Evolutionary conservation across 345 rosid species (phyloP), one percentile per base, ranked within the genome.

Genomic region (Brassica carinata): DNA sequence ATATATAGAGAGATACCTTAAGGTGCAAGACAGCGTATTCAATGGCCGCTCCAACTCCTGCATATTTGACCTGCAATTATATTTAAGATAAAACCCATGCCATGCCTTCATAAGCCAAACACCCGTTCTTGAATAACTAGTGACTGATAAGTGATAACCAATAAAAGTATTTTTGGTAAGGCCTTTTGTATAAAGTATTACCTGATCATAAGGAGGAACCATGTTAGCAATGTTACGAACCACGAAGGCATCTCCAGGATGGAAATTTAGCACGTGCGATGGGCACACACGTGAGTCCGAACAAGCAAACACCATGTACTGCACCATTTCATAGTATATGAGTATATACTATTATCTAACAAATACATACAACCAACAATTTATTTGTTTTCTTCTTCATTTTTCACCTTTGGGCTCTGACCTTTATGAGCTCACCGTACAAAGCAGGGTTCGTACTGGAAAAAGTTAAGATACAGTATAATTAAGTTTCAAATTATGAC

Each of bases 271-370:
- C 57, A 93, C 85, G 74, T 96, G 99, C 0, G 98, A 93, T 15
- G 99, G 98, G 85, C 98, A 91, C 31, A 96, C 99, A 43, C 99
- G 82, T 8, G 99, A 93, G 81, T 96, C 98, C 10, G 98, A 90
- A 91, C 99, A 96, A 2, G 98, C 96, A 84, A 96, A 92, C 73
- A 93, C 91, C 96, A 96, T 89, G 72, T 72, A 96, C 99, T 95
- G 89, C 85, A 80, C 43, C 67, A 65, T 67, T 14, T 67, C 69
- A 55, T 67, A 18, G 8, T 30, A 33, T 72, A 15, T 14, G 48
- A n/a, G n/a, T n/a, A n/a, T 62, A 62, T 66, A 45, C 4, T 66
- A 67, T 34, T 17, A 34, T 66, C 27, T 8, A 66, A 8, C 51
- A 66, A 4, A 64, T 64, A 13, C 57, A 72, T 73, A 43, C 6